Conservation (phyloP, 164 flowering plant species). For the Nelumbo lutea region DNA sequence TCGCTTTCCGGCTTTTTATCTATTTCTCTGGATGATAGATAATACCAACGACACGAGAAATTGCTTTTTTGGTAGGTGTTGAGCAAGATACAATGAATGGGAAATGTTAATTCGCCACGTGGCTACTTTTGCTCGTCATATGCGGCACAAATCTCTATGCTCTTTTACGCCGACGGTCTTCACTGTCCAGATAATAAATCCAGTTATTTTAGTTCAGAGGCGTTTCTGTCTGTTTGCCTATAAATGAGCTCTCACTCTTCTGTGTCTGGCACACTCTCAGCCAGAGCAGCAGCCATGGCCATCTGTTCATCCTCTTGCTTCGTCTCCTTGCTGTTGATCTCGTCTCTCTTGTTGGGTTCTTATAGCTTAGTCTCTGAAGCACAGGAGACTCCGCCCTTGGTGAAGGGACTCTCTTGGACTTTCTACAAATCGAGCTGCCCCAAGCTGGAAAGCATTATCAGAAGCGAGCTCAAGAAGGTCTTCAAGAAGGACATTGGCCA, state of each 20-base stretch:
- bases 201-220: too few species aligned
- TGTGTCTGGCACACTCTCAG: not conserved
- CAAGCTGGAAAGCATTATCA: conserved; percentile 42
- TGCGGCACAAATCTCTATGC: too few species aligned
- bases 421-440: conserved; percentile 54
- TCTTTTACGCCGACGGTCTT: too few species aligned
- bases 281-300: conserved; percentile 13
- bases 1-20: too few species aligned
- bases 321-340: conserved; percentile 7
- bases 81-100: too few species aligned
- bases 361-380: conserved; percentile 12
- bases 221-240: not conserved
- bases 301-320: conserved; percentile 1
- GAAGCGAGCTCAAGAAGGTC: conserved; percentile 36
- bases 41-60: too few species aligned
- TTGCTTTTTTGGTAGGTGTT: too few species aligned
- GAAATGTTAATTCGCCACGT: too few species aligned
- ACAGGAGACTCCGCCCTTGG: conserved; percentile 24
- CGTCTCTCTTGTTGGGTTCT: conserved; percentile 9
- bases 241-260: not conserved
- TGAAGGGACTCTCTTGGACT: conserved; percentile 49
- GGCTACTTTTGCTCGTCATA: too few species aligned
- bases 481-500: conserved; percentile 46
- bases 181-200: too few species aligned
- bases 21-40: too few species aligned